phyloP scores from a whole-genome alignment of 2,329 filamentous ascomycete genomes.

The Ascochyta lentis region DNA sequence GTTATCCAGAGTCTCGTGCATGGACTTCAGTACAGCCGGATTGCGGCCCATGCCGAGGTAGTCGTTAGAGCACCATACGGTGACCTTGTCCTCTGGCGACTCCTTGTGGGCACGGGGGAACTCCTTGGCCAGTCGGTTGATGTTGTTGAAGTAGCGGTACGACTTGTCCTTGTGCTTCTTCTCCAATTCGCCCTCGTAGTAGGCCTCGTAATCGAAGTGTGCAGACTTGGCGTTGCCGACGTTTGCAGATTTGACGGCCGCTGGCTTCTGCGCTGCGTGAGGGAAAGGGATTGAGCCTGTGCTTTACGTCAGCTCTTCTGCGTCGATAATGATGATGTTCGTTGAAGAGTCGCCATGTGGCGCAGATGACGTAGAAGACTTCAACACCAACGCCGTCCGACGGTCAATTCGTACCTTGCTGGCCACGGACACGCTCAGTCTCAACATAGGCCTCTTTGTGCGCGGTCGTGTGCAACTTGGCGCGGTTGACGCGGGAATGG shows the following conservation, averaged over 20 bases:
- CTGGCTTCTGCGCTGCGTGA: conserved; percentile 34
- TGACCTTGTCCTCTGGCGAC: conserved; percentile 81
- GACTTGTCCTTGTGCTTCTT: conserved; percentile 99
- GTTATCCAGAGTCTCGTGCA: conserved; percentile 93
- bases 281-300: conserved; percentile 41
- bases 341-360: neutral
- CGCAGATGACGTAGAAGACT: conserved; percentile 8
- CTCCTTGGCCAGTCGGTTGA: conserved; percentile 95
- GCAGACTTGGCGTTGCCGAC: conserved; percentile 54
- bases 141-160: conserved; percentile 99
- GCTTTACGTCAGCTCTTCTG: neutral
- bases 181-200: conserved; percentile 87
- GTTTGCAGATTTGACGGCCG: conserved; percentile 27
- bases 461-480: conserved; percentile 81
- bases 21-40: conserved; percentile 80
- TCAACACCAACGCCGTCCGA: neutral
- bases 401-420: conserved; percentile 51
- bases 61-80: conserved; percentile 99
- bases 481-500: conserved; percentile 63
- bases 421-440: conserved; percentile 47
- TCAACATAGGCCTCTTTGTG: conserved; percentile 81
- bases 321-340: conserved; percentile 2
- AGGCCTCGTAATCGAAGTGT: conserved; percentile 89
- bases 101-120: conserved; percentile 95
- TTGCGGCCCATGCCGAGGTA: conserved; percentile 98